These are phyloP conservation scores for Penicillium coprophilum DNA, from an alignment of 495 filamentous ascomycete species.

Conservation along the genomic window DNA sequence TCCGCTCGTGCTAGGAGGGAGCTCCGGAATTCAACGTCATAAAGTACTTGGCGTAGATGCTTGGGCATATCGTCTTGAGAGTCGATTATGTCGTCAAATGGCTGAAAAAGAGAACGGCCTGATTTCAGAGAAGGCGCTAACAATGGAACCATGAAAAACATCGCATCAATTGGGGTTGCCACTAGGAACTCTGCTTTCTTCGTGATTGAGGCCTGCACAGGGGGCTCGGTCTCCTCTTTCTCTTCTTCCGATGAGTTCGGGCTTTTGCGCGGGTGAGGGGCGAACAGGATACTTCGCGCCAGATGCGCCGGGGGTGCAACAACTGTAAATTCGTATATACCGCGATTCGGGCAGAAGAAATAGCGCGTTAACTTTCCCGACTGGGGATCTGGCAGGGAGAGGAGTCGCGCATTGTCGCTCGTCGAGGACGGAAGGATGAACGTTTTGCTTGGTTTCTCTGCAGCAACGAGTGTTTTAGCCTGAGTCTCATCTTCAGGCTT, in stretches of 20 bases:
- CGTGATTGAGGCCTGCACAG: conserved; percentile 36
- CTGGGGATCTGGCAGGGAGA: conserved; percentile 78
- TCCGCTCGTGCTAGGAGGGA: conserved; percentile 54
- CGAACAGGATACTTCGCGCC: conserved; percentile 39
- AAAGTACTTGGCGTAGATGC: conserved; percentile 59
- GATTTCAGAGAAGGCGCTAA: conserved; percentile 48
- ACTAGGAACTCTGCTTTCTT: conserved; percentile 70
- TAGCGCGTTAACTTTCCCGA: conserved; percentile 65
- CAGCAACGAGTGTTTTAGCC: conserved; percentile 18
- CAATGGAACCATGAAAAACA: conserved; percentile 80
- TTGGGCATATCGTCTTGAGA: conserved; percentile 52
- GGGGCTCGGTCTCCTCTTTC: conserved; percentile 6
- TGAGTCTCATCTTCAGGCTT: conserved; percentile 14
- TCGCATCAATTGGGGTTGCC: conserved; percentile 77
- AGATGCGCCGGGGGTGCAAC: conserved; percentile 57
- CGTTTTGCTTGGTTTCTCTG: conserved; percentile 57
- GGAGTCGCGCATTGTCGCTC: conserved; percentile 62
- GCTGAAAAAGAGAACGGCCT: conserved; percentile 61
- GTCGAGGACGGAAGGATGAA: conserved; percentile 77
- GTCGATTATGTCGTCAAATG: conserved; percentile 80
- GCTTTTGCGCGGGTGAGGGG: conserved; percentile 17
- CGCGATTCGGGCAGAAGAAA: conserved; percentile 72
- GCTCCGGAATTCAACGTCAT: conserved; percentile 41
- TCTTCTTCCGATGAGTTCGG: conserved; percentile 11
- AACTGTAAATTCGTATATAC: conserved; percentile 84